Percentiles rank a stretch among this genome's conserved stretches.
Evolutionary conservation across 192 early-diverging fungal genomes (phyloP).

Genomic region (Gorgonomyces haynaldii): DNA sequence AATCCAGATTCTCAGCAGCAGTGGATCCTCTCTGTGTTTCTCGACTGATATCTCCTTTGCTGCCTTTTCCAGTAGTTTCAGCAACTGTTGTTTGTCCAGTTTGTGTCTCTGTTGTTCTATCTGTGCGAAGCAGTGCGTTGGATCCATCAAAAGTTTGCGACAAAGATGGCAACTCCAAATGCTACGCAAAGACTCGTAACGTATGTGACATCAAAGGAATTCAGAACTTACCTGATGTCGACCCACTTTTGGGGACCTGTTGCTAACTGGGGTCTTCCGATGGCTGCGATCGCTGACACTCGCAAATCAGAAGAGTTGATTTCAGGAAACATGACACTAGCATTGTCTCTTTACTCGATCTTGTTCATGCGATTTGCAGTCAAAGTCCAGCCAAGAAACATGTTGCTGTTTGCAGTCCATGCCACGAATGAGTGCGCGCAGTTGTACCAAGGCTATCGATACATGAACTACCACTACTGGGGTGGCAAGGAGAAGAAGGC

Average conservation of each 20-base stretch:
- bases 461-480: constrained; percentile 54
- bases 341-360: constrained; percentile 75
- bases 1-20: too few relatives aligned
- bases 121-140: too few relatives aligned
- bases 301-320: constrained; percentile 85
- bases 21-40: too few relatives aligned
- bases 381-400: constrained; percentile 82
- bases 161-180: too few relatives aligned
- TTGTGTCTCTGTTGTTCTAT: too few relatives aligned
- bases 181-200: too few relatives aligned
- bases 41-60: too few relatives aligned
- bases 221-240: constrained; percentile 29
- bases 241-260: constrained; percentile 46
- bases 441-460: constrained; percentile 75
- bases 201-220: too few relatives aligned
- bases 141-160: too few relatives aligned
- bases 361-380: constrained; percentile 94
- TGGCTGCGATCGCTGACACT: constrained; percentile 88
- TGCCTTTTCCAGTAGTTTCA: too few relatives aligned
- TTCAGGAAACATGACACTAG: constrained; percentile 86
- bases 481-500: not conserved
- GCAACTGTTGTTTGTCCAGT: too few relatives aligned
- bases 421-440: constrained; percentile 84
- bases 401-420: constrained; percentile 88
- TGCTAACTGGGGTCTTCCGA: constrained; percentile 78